Conservation (phyloP, 208 protist genomes). For the Trypanosomatidae sp. region DNA sequence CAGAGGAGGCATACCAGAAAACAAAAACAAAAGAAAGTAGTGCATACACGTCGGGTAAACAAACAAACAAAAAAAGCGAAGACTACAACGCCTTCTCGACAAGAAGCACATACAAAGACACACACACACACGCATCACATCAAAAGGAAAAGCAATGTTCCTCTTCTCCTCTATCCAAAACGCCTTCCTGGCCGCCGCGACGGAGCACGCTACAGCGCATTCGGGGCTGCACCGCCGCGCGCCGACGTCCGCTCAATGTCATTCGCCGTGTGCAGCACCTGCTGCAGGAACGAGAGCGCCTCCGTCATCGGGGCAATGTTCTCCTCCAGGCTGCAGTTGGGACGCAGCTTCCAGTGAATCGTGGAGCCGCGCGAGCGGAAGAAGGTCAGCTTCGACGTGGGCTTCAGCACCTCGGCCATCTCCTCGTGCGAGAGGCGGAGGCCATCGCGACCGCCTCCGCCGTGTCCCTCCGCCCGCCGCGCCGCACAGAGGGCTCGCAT, state of each 20-base stretch:
- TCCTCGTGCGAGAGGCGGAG: conserved; percentile 20
- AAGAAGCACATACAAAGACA: too few relatives aligned
- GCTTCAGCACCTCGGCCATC: conserved; percentile 50
- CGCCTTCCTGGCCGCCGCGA: too few relatives aligned
- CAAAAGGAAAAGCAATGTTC: too few relatives aligned
- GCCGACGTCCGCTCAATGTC: conserved; percentile 75
- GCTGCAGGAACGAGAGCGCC: conserved; percentile 74
- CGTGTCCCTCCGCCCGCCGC: conserved; percentile 11
- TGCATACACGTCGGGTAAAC: too few relatives aligned
- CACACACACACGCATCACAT: too few relatives aligned
- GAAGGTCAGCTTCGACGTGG: conserved; percentile 76
- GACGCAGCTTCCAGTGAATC: conserved; percentile 83
- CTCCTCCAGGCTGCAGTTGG: conserved; percentile 56
- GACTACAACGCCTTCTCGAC: too few relatives aligned
- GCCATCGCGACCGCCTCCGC: conserved; percentile 15
- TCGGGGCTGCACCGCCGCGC: conserved; percentile 62
- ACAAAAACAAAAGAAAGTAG: too few relatives aligned
- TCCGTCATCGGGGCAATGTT: conserved; percentile 80
- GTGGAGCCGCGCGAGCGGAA: conserved; percentile 70
- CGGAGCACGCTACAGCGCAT: conserved; percentile 68
- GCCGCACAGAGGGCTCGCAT: conserved; percentile 26
- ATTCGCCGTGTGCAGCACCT: conserved; percentile 82
- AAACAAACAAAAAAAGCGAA: too few relatives aligned
- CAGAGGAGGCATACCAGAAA: too few relatives aligned
- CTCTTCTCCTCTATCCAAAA: too few relatives aligned